phyloP scores from a whole-genome alignment of 495 filamentous ascomycete species.

The Tricharina praecox region DNA sequence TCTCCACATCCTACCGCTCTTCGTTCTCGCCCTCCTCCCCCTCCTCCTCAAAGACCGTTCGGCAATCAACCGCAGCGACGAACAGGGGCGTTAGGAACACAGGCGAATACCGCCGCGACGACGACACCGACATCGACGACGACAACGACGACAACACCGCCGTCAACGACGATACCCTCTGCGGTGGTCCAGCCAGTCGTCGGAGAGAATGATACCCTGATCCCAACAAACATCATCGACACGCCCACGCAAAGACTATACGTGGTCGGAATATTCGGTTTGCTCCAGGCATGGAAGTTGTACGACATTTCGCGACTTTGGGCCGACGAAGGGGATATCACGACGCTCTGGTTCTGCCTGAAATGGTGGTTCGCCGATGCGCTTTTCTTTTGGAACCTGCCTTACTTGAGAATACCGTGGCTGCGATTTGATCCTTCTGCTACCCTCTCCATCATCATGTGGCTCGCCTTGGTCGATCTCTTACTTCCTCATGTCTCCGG shows the following conservation, averaged over 20 bases:
- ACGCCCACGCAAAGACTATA: conserved; percentile 78
- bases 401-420: conserved; percentile 81
- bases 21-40: conserved; percentile 12
- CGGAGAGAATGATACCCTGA: conserved; percentile 4
- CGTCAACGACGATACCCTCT: conserved; percentile 5
- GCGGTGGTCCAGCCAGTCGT: conserved; percentile 7
- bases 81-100: neutral
- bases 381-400: conserved; percentile 67
- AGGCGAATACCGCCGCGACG: neutral
- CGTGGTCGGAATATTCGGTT: conserved; percentile 55
- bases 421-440: conserved; percentile 29
- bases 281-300: conserved; percentile 57
- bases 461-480: conserved; percentile 43
- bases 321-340: conserved; percentile 23
- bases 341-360: conserved; percentile 57
- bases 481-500: conserved; percentile 33
- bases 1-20: conserved; percentile 7
- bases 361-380: conserved; percentile 84
- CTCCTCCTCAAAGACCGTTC: too few species aligned
- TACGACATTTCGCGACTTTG: conserved; percentile 60
- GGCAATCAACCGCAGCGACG: neutral
- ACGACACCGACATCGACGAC: neutral
- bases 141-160: neutral
- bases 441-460: conserved; percentile 18
- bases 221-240: conserved; percentile 45